Percentiles rank a stretch among this genome's conserved stretches.
These are phyloP conservation scores for Zalerion maritima DNA, from an alignment of 495 filamentous ascomycete species.

Conservation along the genomic window DNA sequence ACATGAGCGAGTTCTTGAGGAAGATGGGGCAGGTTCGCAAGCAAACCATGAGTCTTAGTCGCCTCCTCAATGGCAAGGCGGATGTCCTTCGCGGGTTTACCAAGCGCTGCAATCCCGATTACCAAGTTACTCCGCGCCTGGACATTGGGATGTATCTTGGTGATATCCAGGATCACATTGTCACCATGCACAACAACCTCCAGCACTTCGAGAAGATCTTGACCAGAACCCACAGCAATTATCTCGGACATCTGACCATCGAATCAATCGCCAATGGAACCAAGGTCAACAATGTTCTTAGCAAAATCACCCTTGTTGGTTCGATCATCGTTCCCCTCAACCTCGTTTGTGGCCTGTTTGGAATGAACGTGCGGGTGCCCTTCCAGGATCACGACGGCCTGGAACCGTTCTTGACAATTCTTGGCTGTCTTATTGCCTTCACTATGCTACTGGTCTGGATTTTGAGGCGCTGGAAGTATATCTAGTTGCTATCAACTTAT, in stretches of 20 bases:
- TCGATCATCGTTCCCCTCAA: constrained; percentile 96
- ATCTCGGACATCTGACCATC: constrained; percentile 86
- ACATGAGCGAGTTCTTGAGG: constrained; percentile 71
- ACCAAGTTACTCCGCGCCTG: constrained; percentile 80
- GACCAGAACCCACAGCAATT: constrained; percentile 87
- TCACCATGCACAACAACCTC: constrained; percentile 96
- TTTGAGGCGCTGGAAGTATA: no score
- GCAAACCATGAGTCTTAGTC: constrained; percentile 86
- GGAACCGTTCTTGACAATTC: constrained; percentile 67
- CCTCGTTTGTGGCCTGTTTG: constrained; percentile 85
- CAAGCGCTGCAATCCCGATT: constrained; percentile 95
- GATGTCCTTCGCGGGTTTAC: constrained; percentile 95
- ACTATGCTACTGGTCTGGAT: no score
- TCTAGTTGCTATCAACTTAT: no score
- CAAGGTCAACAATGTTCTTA: constrained; percentile 66
- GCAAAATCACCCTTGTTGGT: constrained; percentile 89
- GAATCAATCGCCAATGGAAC: constrained; percentile 74
- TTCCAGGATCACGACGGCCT: constrained; percentile 40
- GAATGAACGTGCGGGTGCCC: constrained; percentile 89
- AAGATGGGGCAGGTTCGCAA: constrained; percentile 83
- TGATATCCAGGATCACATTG: constrained; percentile 97
- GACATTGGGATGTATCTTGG: constrained; percentile 93
- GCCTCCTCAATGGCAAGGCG: constrained; percentile 86
- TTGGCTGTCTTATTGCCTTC: constrained; percentile 50
- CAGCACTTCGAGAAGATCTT: constrained; percentile 97